Base-by-base conservation (phyloP, 345 rosid genomes). In the Adansonia digitata region DNA sequence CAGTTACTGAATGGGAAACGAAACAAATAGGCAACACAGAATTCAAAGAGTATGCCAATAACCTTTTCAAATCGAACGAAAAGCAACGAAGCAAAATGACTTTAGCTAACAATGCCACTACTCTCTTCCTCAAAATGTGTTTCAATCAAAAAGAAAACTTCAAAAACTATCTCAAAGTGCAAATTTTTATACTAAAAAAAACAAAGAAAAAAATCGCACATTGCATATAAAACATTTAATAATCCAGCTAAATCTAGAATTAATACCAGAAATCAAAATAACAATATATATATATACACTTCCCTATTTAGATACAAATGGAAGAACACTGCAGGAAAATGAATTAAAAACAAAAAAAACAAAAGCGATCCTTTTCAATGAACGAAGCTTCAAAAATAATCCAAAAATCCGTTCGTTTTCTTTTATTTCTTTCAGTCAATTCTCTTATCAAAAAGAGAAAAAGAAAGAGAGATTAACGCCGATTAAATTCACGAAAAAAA, bases 1-100 rank as follows among this genome's bases (percentile, higher is more conserved):
- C 69, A 51, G 69, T 77, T 29, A 63, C 74, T 22, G 22, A 71
- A 71, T 26, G 40, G 70, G n/a, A 78, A 62, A 40, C 6, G 18
- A 69, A 69, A 43, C 26, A 48, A 72, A 56, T 31, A 52, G 3
- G 17, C 27, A 72, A 35, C 31, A 57, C 14, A n/a, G n/a, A 68
- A 61, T 29, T 27, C 8, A 5, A 9, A 48, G 48, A 17, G 27
- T 22, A 69, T 29, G 15, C 27, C 37, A 26, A 18, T 15, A 60
- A 57, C 37, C 37, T 13, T 43, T 29, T 60, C 9, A 14, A 60
- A 59, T 8, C 7, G 7, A 63, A 39, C 10, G 6, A 35, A 63
- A 37, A 18, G 15, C 27, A 63, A 18, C n/a, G 27, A 37, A 63
- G 46, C 27, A 3, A 37, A 63, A 15, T 39, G n/a, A 13, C 37